Evolutionary conservation across 2,329 filamentous ascomycete species (phyloP), one percentile per base, ranked within the genome.

Genomic region (Fusarium metavorans): DNA sequence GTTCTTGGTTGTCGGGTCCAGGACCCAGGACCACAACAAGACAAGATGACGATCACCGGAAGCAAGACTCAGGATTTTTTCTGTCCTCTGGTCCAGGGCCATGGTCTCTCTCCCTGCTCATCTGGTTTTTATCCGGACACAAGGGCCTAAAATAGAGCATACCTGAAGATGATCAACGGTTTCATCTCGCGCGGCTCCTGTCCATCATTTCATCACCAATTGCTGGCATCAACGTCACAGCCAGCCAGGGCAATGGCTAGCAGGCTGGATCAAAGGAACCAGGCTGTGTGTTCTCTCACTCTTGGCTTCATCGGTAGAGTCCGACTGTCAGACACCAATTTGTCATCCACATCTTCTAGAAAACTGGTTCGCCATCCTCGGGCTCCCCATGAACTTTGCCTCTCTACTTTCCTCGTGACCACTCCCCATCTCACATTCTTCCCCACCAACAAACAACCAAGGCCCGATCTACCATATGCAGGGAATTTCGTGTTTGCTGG

Each of bases 331-430:
- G 43, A 48, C 43, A 27, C 43, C 4, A 48, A 74, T 77, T 74
- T 74, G 74, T 77, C 73, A 73, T 68, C 66, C n/a, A 48, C 32
- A 43, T 63, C 57, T 77, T 78, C 76, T 78, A 76, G 76, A 78
- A 78, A 50, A 43, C 72, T 61, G 54, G 64, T 61, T 56, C 64
- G 56, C 57, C 64, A 61, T 39, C 25, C n/a, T 52, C 48, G 50
- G 35, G 27, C 39, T 11, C n/a, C 37, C 34, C 61, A 52, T n/a
- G 7, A 52, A 52, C 48, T 52, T 52, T 18, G 54, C 64, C 39
- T 45, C 41, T 58, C 70, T 66, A 64, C 35, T 64, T 66, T 64
- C 58, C 70, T 65, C 52, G 66, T 68, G 61, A 75, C 63, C 66
- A 64, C 58, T 43, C 56, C 66, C 41, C 32, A 54, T 61, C 57